These are phyloP conservation scores for Mycena indigotica DNA, from an alignment of 768 basidiomycete species.

Conservation along the genomic window DNA sequence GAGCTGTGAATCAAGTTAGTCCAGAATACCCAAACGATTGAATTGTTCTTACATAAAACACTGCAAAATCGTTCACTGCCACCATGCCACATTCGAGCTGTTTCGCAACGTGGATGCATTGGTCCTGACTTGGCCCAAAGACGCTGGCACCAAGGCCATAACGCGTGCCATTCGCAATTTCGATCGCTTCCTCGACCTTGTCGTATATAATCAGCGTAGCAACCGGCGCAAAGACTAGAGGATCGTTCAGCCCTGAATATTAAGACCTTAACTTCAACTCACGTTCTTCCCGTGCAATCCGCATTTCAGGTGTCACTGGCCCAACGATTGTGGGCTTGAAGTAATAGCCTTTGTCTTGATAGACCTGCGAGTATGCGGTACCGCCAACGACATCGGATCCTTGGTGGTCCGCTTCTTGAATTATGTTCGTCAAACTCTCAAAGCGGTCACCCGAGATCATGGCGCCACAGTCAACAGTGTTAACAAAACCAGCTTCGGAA, in stretches of 20 bases:
- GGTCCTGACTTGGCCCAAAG: slow-evolving; percentile 82
- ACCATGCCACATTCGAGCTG: slow-evolving; percentile 95
- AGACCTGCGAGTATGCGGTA: slow-evolving; percentile 60
- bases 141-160: slow-evolving; percentile 95
- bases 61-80: slow-evolving; percentile 91
- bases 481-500: slow-evolving; percentile 66
- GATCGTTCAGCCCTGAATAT: too few relatives aligned
- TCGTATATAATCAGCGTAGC: slow-evolving; percentile 86
- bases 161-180: slow-evolving; percentile 83
- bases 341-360: slow-evolving; percentile 73
- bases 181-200: slow-evolving; percentile 80
- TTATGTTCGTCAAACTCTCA: slow-evolving; percentile 64
- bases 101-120: slow-evolving; percentile 80
- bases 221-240: slow-evolving; percentile 87
- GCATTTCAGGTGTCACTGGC: slow-evolving; percentile 68
- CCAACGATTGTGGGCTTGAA: slow-evolving; percentile 89
- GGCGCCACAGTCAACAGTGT: slow-evolving; percentile 80
- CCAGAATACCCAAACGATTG: too few relatives aligned
- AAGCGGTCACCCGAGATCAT: slow-evolving; percentile 84
- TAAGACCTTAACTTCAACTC: too few relatives aligned
- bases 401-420: slow-evolving; percentile 63
- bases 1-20: too few relatives aligned
- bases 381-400: slow-evolving; percentile 77
- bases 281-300: slow-evolving; percentile 82
- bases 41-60: slow-evolving; percentile 81